Evolutionary conservation across 1,139 yeast genomes (phyloP), one percentile per base, ranked within the genome.

Genomic region (Saccharomyces hybrid): DNA sequence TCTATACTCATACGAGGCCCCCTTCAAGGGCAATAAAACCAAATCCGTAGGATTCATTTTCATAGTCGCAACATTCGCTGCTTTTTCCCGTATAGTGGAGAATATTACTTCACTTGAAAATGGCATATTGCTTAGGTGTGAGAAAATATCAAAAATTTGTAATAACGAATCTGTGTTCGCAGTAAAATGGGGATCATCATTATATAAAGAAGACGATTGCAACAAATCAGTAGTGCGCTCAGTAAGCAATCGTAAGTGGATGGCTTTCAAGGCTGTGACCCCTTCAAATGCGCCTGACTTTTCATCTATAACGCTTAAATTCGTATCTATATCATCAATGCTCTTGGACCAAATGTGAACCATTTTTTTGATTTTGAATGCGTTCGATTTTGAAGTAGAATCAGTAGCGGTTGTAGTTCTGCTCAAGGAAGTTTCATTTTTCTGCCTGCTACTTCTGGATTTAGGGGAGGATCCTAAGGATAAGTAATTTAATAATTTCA

Each of bases 191-290:
- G 65, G 63, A 41, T 67, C 69, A 6, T 63, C 65, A 48, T 68
- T 67, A 51, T 68, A 68, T 28, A 74, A 71, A 1, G 73, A 65
- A 3, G 88, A 83, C 1, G 87, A 88, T 61, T 82, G 88, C 53
- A 84, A 74, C 51, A 84, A 70, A 67, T 84, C 86, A 0, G 88
- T 82, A 0, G 88, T 84, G 67, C 90, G 74, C 49, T 85, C 84
- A 1, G 85, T 79, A 54, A 84, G 73, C 46, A 81, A 80, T 55
- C 83, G 75, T 55, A 83, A 68, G 60, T 83, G 83, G 6, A 83
- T 69, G 0, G 84, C 87, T 60, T 76, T 78, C 48, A 83, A 72
- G 1, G 78, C 75, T 7, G 73, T 56, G 8, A 64, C 61, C 3
- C 54, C 49, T 38, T 65, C 65, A 46, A 61, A 58, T 7, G 61